Base-by-base conservation (phyloP, 495 filamentous ascomycete species). In the Acidomyces sp. region DNA sequence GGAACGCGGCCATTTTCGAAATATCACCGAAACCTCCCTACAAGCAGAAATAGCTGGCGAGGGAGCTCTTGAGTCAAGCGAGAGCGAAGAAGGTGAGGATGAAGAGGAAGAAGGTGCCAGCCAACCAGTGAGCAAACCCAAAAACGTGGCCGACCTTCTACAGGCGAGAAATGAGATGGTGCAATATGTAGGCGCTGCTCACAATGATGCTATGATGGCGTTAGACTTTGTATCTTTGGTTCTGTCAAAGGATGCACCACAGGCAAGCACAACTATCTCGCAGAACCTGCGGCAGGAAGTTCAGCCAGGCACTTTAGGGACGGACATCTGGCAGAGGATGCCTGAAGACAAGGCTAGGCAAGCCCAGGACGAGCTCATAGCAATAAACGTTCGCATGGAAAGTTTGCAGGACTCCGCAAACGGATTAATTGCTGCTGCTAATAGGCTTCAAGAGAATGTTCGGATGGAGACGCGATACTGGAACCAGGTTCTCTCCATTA, bases 211-310 rank as follows among this genome's bases (percentile, higher is more conserved):
- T 28, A 56, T 75, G 54, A 63, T 77, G 19, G 72, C 75, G 3
- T 72, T 93, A 35, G 85, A 96, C 54, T 82, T 85, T 48, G 59
- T 94, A 27, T 94, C 90, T 10, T 72, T 94, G 7, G 62, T 93
- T 1, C 64, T 93, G 1, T 84, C 86, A 6, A 84, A 84, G 54
- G 70, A 90, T 48, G 64, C 67, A 2, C 78, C 82, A 27, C 71
- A 72, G 45, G 82, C 79, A 17, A 72, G 72, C 43, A 55, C 61
- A 23, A 80, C 82, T 21, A 72, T 95, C 47, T 85, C 77, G 10
- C 62, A 69, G 7, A 67, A 54, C 17, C 66, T 93, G 24, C 83
- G 82, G 53, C 65, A 77, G 20, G 57, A 66, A 24, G 72, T 86
- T 4, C 78, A 80, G 9, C 63, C 78, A 17, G 85, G 83, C 3